Evolutionary conservation across 2,329 filamentous ascomycete genomes (phyloP).

Genomic region (Exophiala sp.): DNA sequence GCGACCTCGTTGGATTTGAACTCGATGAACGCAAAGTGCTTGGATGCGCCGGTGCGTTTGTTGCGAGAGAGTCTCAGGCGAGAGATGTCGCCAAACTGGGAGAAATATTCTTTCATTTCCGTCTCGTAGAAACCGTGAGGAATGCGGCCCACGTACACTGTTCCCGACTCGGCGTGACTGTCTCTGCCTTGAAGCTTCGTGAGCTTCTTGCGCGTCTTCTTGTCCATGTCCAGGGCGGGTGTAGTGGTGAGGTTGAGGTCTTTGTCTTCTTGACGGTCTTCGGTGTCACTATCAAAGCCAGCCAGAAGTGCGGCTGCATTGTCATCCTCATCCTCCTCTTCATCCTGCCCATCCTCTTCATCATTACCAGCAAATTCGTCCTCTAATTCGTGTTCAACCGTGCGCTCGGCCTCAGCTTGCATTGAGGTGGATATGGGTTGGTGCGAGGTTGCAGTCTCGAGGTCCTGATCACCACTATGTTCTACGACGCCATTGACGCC

Average conservation of each 20-base stretch:
- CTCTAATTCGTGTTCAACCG: constrained; percentile 25
- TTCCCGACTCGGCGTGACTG: constrained; percentile 56
- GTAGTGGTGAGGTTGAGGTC: constrained; percentile 45
- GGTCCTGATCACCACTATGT: constrained; percentile 19
- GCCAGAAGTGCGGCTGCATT: constrained; percentile 53
- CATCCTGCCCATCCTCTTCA: constrained; percentile 24
- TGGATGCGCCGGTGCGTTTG: constrained; percentile 83
- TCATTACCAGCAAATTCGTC: constrained; percentile 33
- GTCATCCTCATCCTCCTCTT: constrained; percentile 42
- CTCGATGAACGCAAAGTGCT: constrained; percentile 94
- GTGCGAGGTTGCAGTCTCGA: constrained; percentile 23
- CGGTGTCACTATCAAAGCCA: constrained; percentile 56
- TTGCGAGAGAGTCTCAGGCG: constrained; percentile 83
- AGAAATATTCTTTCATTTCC: constrained; percentile 90
- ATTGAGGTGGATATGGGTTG: constrained; percentile 19
- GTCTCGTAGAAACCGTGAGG: constrained; percentile 97
- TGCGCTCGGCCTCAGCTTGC: constrained; percentile 28
- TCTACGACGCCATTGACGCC: constrained; percentile 36
- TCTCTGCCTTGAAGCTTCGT: constrained; percentile 50
- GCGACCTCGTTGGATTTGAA: constrained; percentile 76
- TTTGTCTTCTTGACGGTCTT: constrained; percentile 44
- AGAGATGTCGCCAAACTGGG: constrained; percentile 82
- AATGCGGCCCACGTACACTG: constrained; percentile 83
- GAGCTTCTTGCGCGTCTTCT: constrained; percentile 48
- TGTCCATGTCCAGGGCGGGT: constrained; percentile 43